Conservation (phyloP, 108 stramenopile genomes). For the Conticribra guillardii region DNA sequence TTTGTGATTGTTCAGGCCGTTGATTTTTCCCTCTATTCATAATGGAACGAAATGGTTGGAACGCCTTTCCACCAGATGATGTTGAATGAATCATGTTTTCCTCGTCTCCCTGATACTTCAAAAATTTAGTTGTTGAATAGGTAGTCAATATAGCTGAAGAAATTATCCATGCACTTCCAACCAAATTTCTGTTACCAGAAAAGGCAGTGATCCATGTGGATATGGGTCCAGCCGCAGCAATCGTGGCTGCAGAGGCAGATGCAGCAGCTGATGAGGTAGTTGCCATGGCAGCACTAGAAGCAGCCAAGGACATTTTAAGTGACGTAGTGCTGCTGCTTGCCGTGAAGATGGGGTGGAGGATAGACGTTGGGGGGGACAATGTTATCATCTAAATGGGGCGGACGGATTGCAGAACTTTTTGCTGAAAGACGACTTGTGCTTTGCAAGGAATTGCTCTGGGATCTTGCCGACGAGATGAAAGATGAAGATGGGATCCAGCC, state of each 20-base stretch:
- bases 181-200: conserved; percentile 42
- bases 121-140: conserved; percentile 74
- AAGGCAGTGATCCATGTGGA: conserved; percentile 32
- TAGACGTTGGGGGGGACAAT: conserved; percentile 1
- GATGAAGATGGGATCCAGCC: too few species aligned
- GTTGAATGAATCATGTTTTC: conserved; percentile 1
- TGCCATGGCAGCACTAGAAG: background rate
- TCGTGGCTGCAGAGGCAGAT: conserved; percentile 13
- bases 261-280: conserved; percentile 7
- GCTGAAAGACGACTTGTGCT: too few species aligned
- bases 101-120: conserved; percentile 55
- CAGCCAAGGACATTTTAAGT: conserved; percentile 32
- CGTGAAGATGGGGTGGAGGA: conserved; percentile 2
- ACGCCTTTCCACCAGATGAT: background rate
- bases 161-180: conserved; percentile 70
- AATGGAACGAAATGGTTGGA: conserved; percentile 8
- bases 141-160: conserved; percentile 75
- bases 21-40: background rate
- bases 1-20: background rate
- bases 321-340: conserved; percentile 16
- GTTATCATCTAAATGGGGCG: conserved; percentile 32
- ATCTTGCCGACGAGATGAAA: too few species aligned
- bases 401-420: too few species aligned
- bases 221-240: conserved; percentile 11
- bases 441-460: too few species aligned